phyloP scores from a whole-genome alignment of 345 rosid species.

The Turritis glabra region DNA sequence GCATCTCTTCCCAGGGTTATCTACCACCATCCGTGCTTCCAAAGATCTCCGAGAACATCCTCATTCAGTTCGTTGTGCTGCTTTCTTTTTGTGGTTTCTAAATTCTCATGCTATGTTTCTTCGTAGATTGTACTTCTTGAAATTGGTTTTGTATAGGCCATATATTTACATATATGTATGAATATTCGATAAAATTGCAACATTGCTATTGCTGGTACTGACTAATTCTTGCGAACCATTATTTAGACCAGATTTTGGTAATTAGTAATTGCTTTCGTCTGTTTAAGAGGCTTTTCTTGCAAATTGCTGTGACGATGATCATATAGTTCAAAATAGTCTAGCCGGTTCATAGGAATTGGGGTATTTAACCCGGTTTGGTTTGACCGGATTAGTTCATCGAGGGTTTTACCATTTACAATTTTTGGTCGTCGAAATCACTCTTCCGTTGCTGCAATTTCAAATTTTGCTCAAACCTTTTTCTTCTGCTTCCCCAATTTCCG shows the following conservation, averaged over 20 bases:
- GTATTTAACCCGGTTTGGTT: background rate
- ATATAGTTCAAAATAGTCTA: background rate
- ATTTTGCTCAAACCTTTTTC: background rate
- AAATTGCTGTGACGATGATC: background rate
- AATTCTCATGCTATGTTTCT: conserved; percentile 20
- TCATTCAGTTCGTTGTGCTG: conserved; percentile 28
- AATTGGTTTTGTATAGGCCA: conserved; percentile 38
- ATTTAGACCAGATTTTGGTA: background rate
- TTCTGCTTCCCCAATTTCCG: background rate
- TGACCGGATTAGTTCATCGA: background rate
- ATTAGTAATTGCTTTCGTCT: background rate
- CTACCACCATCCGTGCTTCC: background rate
- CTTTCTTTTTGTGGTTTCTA: conserved; percentile 23
- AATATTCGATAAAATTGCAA: conserved; percentile 15
- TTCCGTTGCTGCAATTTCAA: background rate
- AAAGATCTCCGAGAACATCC: conserved; percentile 22
- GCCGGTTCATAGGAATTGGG: background rate
- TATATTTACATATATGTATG: conserved; percentile 28
- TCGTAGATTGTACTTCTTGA: conserved; percentile 24
- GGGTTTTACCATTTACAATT: background rate
- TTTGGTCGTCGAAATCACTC: background rate
- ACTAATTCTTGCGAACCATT: conserved; percentile 17
- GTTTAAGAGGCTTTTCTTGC: background rate
- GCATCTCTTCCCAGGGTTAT: conserved; percentile 15
- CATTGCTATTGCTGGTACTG: conserved; percentile 3